These are phyloP conservation scores for Dactylellina haptotyla DNA, from an alignment of 2,329 filamentous ascomycete species.

Conservation along the genomic window DNA sequence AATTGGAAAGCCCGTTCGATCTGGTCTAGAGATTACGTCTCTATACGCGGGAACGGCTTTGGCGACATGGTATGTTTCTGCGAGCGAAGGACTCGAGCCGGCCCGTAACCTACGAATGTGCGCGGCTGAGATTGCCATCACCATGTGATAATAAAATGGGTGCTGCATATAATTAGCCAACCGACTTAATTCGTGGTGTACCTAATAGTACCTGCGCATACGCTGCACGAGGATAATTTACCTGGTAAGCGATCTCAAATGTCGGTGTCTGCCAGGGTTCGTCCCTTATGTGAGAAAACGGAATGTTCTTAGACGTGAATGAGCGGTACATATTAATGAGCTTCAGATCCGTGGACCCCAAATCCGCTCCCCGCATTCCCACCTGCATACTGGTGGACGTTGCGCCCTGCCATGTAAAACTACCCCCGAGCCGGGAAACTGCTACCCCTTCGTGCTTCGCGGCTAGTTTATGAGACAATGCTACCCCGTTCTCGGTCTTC, in stretches of 20 bases:
- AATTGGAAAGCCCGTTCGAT: constrained; percentile 7
- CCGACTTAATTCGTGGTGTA: too few species aligned
- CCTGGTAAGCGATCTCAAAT: constrained; percentile 5
- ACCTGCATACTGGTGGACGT: neutral
- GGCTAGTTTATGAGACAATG: too few species aligned
- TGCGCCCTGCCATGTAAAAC: neutral
- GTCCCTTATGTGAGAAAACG: neutral
- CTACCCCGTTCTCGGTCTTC: neutral
- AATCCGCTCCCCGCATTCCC: neutral
- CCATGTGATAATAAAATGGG: constrained; percentile 6
- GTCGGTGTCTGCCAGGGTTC: neutral
- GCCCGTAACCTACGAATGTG: neutral
- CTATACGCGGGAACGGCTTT: neutral
- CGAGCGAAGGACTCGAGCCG: neutral
- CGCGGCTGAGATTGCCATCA: neutral
- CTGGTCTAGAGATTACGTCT: neutral
- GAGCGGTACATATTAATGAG: constrained; percentile 3
- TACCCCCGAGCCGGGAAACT: too few species aligned
- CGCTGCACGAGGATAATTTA: neutral
- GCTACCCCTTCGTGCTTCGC: too few species aligned
- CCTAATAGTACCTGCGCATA: too few species aligned
- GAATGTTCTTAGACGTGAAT: neutral
- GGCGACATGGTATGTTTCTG: neutral
- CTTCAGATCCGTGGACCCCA: neutral
- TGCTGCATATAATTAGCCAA: neutral